Percentiles rank a stretch among this genome's conserved stretches.
Conservation (phyloP, 768 basidiomycete species). For the Chlorophyllum brunneum region DNA sequence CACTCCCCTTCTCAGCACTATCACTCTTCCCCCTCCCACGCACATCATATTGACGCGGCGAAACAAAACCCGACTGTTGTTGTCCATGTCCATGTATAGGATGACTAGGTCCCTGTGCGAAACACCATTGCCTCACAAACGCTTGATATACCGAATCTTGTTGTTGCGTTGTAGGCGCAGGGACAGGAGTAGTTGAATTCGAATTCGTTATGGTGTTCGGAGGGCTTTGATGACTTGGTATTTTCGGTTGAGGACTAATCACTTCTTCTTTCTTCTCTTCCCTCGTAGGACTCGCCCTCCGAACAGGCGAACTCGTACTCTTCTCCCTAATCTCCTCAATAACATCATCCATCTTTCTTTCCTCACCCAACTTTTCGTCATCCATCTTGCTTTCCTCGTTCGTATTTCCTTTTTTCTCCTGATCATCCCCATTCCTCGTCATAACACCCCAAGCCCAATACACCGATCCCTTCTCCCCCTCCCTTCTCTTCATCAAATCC, state of each 20-base stretch:
- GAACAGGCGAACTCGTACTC: conserved; percentile 19
- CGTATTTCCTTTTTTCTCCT: conserved; percentile 7
- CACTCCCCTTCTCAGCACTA: not conserved
- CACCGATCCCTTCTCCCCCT: not conserved
- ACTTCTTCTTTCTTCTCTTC: not conserved
- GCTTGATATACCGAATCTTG: conserved; percentile 48
- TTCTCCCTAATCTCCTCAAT: conserved; percentile 23
- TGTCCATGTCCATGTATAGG: not conserved
- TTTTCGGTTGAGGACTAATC: not conserved
- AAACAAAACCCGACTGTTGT: no score
- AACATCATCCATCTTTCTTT: conserved; percentile 4
- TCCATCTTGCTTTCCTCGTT: no score
- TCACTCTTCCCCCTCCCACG: not conserved
- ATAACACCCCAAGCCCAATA: conserved; percentile 21
- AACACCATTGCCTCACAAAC: conserved; percentile 67
- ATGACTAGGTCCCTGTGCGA: conserved; percentile 41
- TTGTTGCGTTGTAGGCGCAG: conserved; percentile 1
- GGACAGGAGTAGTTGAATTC: not conserved
- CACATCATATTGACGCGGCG: not conserved
- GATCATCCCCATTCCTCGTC: not conserved
- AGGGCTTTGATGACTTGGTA: no score
- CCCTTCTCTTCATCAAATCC: not conserved
- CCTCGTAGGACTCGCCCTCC: conserved; percentile 6
- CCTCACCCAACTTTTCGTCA: no score
- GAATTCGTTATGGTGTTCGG: no score